Evolutionary conservation across 2,329 filamentous ascomycete genomes (phyloP).

Genomic region (Emmonsiellopsis sp.): DNA sequence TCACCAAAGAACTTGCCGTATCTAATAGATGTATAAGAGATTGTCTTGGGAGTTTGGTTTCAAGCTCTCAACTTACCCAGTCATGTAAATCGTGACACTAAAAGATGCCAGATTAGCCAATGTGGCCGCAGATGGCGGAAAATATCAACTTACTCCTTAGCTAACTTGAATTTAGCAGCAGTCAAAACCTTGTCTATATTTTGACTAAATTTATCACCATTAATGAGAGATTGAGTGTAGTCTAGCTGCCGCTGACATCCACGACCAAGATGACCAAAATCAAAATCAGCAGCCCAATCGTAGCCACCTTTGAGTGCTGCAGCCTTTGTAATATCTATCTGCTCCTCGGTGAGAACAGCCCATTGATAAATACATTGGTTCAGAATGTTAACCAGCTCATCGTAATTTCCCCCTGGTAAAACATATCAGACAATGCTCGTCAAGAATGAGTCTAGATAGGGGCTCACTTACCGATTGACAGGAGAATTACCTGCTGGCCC

Average conservation of each 20-base stretch:
- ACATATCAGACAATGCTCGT: neutral
- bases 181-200: neutral
- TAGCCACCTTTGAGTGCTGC: neutral
- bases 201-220: neutral
- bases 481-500: neutral
- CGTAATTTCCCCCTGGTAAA: neutral
- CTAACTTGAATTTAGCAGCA: neutral
- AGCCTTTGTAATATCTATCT: neutral
- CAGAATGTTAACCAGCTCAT: neutral
- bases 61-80: neutral
- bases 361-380: neutral
- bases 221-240: neutral
- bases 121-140: neutral
- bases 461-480: neutral
- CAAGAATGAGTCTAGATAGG: neutral
- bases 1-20: constrained; percentile 2
- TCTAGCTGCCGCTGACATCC: neutral
- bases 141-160: neutral
- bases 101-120: neutral
- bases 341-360: neutral
- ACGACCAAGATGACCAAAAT: neutral
- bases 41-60: neutral
- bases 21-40: neutral
- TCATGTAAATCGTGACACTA: neutral
- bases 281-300: neutral